Evolutionary conservation across 495 filamentous ascomycete species (phyloP).

Genomic region (Aspergillus sclerotioniger): DNA sequence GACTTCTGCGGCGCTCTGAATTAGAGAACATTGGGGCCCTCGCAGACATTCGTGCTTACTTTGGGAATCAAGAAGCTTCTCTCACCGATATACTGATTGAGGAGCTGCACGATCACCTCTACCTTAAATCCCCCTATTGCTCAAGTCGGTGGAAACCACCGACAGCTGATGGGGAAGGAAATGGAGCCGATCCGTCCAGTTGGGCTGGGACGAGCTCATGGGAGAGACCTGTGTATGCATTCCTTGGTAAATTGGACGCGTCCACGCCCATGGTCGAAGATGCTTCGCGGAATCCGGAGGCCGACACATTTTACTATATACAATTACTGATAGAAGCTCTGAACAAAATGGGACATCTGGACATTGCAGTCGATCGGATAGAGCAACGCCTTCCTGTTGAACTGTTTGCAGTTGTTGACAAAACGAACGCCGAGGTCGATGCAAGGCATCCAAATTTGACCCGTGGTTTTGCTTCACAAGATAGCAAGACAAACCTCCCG

Average conservation of each 20-base stretch:
- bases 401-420: conserved; percentile 89
- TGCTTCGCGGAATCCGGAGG: conserved; percentile 85
- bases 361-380: conserved; percentile 81
- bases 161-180: conserved; percentile 51
- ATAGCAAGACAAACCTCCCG: conserved; percentile 54
- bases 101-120: conserved; percentile 95
- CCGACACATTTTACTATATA: conserved; percentile 91
- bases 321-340: conserved; percentile 83
- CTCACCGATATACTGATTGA: conserved; percentile 94
- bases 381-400: conserved; percentile 93
- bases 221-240: conserved; percentile 68
- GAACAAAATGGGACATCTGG: conserved; percentile 81
- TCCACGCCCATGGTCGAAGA: conserved; percentile 75
- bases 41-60: conserved; percentile 79
- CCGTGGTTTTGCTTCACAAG: conserved; percentile 53
- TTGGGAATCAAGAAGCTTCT: conserved; percentile 87
- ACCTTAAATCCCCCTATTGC: conserved; percentile 94
- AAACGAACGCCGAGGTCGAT: conserved; percentile 90
- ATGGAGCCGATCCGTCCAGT: conserved; percentile 46
- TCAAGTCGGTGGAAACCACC: conserved; percentile 85
- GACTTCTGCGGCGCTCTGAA: conserved; percentile 78
- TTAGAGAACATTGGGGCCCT: conserved; percentile 90
- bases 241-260: conserved; percentile 79
- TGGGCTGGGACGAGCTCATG: conserved; percentile 35
- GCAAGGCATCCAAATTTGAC: conserved; percentile 75